Evolutionary conservation across 2,329 filamentous ascomycete genomes (phyloP).

Genomic region (Geosmithia morbida): DNA sequence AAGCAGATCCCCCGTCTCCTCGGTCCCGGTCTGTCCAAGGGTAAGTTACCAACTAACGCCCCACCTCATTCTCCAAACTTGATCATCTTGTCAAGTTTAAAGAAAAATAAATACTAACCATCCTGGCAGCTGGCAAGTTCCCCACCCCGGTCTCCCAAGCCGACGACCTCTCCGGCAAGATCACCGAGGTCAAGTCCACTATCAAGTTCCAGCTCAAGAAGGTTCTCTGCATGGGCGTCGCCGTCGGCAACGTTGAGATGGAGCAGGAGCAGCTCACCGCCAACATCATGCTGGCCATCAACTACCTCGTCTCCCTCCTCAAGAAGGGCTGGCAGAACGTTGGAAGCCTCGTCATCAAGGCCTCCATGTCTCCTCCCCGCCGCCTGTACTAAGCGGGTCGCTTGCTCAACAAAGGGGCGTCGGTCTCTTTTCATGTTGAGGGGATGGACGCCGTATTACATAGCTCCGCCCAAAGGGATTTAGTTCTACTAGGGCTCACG

Average conservation of each 20-base stretch:
- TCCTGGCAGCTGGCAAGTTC: slow-evolving; percentile 85
- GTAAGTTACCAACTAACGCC: no score
- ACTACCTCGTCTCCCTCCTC: slow-evolving; percentile 97
- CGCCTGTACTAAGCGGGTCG: slow-evolving; percentile 68
- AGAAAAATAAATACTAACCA: no score
- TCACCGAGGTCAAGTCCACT: slow-evolving; percentile 99
- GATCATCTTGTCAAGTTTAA: no score
- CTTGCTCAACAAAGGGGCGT: not conserved
- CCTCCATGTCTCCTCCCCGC: slow-evolving; percentile 97
- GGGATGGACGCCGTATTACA: not conserved
- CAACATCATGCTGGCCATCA: slow-evolving; percentile 99
- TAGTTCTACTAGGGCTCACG: not conserved
- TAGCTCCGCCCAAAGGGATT: not conserved
- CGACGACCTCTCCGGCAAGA: slow-evolving; percentile 88
- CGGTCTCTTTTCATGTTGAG: not conserved
- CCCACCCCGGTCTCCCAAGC: slow-evolving; percentile 93
- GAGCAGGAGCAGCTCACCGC: slow-evolving; percentile 85
- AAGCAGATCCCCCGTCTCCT: slow-evolving; percentile 99
- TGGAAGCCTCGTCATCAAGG: slow-evolving; percentile 98
- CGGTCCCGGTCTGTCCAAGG: slow-evolving; percentile 95
- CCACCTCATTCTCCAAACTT: no score
- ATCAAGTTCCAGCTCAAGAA: slow-evolving; percentile 99
- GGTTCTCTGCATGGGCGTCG: slow-evolving; percentile 99
- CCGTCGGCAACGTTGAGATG: slow-evolving; percentile 98
- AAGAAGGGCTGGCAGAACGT: slow-evolving; percentile 99